Evolutionary conservation across 495 filamentous ascomycete genomes (phyloP).

Genomic region (Penicillium crystallinum): DNA sequence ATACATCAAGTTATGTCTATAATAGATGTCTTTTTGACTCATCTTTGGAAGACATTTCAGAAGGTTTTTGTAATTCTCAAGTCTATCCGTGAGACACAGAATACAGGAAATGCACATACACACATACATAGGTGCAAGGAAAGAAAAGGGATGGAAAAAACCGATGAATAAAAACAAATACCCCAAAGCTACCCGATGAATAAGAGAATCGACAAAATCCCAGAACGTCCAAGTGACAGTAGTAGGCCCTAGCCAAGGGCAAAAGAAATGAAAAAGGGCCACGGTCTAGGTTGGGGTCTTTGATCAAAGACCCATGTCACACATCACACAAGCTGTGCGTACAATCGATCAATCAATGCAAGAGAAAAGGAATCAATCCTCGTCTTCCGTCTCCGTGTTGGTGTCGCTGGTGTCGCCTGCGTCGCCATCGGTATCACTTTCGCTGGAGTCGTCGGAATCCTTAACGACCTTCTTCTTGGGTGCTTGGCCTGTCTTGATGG

Average conservation of each 20-base stretch:
- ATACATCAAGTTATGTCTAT: too few relatives aligned
- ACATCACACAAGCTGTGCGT: constrained; percentile 19
- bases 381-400: constrained; percentile 71
- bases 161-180: neutral
- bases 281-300: neutral
- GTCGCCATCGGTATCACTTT: constrained; percentile 87
- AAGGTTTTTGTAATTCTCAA: neutral
- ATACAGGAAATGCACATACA: constrained; percentile 15
- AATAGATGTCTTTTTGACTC: too few relatives aligned
- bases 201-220: constrained; percentile 5
- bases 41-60: too few relatives aligned
- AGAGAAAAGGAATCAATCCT: constrained; percentile 37
- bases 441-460: constrained; percentile 56
- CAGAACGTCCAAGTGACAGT: neutral
- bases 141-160: neutral
- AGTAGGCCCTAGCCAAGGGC: neutral
- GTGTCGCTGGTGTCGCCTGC: constrained; percentile 72
- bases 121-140: neutral
- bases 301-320: constrained; percentile 6
- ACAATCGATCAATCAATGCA: constrained; percentile 26
- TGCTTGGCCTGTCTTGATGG: constrained; percentile 66
- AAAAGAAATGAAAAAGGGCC: neutral
- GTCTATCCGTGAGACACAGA: constrained; percentile 8
- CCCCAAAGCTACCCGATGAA: constrained; percentile 15
- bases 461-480: constrained; percentile 55